These are phyloP conservation scores for Eucalyptus curtisii DNA, from an alignment of 345 rosid species.

Conservation along the genomic window DNA sequence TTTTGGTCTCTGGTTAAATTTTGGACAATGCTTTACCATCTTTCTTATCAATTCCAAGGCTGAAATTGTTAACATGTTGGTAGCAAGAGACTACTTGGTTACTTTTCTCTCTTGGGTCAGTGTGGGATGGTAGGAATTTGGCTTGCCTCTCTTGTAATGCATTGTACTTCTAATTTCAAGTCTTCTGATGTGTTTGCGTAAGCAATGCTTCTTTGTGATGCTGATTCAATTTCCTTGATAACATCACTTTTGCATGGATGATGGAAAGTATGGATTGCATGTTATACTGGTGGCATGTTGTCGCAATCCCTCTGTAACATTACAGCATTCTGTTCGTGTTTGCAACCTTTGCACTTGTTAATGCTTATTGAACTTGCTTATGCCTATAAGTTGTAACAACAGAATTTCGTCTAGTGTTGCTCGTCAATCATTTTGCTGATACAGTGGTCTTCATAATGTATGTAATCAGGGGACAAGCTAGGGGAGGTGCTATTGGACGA, in stretches of 20 bases:
- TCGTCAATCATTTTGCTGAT: background rate
- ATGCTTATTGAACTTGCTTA: background rate
- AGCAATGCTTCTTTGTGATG: background rate
- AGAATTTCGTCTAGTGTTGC: background rate
- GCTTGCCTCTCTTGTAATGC: background rate
- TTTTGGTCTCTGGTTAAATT: background rate
- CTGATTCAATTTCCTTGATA: background rate
- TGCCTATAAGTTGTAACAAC: background rate
- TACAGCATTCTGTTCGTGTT: background rate
- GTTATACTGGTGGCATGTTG: background rate
- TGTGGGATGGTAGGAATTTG: background rate
- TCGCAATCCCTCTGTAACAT: background rate
- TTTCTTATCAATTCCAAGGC: background rate
- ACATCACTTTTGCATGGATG: background rate
- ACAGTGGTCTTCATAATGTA: background rate
- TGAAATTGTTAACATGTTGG: background rate
- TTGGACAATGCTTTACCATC: background rate
- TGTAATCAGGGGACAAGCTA: slow-evolving; percentile 35
- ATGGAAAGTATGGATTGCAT: background rate
- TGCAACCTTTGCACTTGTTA: background rate
- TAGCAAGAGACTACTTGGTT: background rate
- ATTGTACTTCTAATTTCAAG: background rate
- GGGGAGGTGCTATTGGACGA: slow-evolving; percentile 45
- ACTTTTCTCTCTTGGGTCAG: background rate
- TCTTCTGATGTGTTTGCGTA: background rate